These are phyloP conservation scores for Datura wrightii DNA, from an alignment of 257 asterid species.

Conservation along the genomic window DNA sequence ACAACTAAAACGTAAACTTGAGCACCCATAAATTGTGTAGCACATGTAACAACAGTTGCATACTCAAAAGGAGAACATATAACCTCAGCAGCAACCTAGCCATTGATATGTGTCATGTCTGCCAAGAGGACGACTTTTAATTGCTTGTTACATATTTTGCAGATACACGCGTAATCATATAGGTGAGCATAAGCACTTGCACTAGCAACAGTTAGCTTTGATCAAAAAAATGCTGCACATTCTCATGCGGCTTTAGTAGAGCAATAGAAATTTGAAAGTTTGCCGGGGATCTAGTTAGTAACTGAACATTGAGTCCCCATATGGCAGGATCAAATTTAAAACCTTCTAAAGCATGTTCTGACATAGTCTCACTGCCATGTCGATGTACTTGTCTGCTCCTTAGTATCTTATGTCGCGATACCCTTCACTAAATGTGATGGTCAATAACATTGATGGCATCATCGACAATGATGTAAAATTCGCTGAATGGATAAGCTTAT, in stretches of 20 bases:
- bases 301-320: slow-evolving; percentile 96
- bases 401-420: not conserved
- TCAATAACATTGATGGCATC: slow-evolving; percentile 78
- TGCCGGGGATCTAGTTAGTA: slow-evolving; percentile 86
- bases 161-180: slow-evolving; percentile 45
- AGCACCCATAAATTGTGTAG: not conserved
- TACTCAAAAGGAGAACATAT: slow-evolving; percentile 87
- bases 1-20: not conserved
- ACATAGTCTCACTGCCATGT: slow-evolving; percentile 87
- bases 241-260: slow-evolving; percentile 82
- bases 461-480: slow-evolving; percentile 81
- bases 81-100: slow-evolving; percentile 92
- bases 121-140: slow-evolving; percentile 70
- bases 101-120: slow-evolving; percentile 95
- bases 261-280: slow-evolving; percentile 92
- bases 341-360: slow-evolving; percentile 86
- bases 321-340: slow-evolving; percentile 73
- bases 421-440: slow-evolving; percentile 86
- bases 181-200: slow-evolving; percentile 29
- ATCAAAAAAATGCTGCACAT: slow-evolving; percentile 85
- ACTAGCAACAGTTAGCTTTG: slow-evolving; percentile 90
- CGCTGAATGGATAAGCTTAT: slow-evolving; percentile 86
- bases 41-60: slow-evolving; percentile 77
- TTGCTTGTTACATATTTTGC: slow-evolving; percentile 89
- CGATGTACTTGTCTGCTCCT: slow-evolving; percentile 50